Base-by-base conservation (phyloP, 768 basidiomycete species). In the Mycena vitilis region DNA sequence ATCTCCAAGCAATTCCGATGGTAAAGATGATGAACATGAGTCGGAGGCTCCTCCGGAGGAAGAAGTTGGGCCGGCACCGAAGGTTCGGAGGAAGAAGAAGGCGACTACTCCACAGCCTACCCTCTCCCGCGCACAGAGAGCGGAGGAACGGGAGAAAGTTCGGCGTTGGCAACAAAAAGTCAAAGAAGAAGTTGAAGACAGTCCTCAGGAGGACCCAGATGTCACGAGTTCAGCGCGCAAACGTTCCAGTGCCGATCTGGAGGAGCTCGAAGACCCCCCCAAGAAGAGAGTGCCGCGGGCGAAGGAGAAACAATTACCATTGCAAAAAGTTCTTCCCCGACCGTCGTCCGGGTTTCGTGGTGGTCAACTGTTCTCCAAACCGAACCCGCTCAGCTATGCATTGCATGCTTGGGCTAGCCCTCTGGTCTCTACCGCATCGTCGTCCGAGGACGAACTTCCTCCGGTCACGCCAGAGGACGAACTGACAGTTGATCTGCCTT, bases 381-480 rank as follows among this genome's bases (percentile, higher is more conserved):
- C 89, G 16, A 90, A 88, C 73, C 89, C 89, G 15, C 79, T 87
- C 45, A 85, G 83, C 71, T 90, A 85, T 76, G 89, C 89, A 34
- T 78, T 83, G 47, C 83, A 87, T 60, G 85, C 85, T 4, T 90
- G 89, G 89, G 84, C 81, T 36, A 83, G 84, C 45, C 82, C 81
- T 38, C 75, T 85, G 58, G 71, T 82, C 76, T 80, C 73, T 81
- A 84, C 81, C 15, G 80, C 82, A 18, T 81, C 81, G 70, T 77
- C 80, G 18, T 63, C 75, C 54, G 87, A 87, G 69, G 87, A 87
- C 55, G 85, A 86, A 62, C 82, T 81, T 60, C 81, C 82, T 20
- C 87, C 88, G n/a, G 85, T 85, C 47, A 89, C 88, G 7, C 89
- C 89, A 5, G 87, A 89, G 65, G 87, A 88, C 69, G 80, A 82